Base-by-base conservation (phyloP, 1,139 yeast species). In the Lodderomyces theae region DNA sequence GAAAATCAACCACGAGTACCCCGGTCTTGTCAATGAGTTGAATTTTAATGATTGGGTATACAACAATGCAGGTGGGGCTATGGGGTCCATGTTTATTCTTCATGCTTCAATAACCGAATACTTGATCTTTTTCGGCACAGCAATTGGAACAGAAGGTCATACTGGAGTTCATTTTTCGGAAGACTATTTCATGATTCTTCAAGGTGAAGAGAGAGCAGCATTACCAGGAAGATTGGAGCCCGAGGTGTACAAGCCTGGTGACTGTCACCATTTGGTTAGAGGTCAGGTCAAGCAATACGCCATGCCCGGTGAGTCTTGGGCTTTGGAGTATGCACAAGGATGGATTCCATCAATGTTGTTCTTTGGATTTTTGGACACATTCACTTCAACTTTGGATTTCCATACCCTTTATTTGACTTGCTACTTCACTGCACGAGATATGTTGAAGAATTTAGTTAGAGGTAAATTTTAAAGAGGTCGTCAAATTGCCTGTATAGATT, bases 271-370 rank as follows among this genome's bases (percentile, higher is more conserved):
- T 58, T 70, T 90, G 58, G 60, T 54, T 23, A 83, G 79, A 59
- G 96, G 96, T 23, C 50, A 63, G 34, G 77, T 79, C 50, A 87
- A 86, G 64, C 98, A 92, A 64, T 92, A 92, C 61, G 53, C 80
- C 24, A 86, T 92, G 95, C 83, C 86, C 1, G 62, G 77, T 30
- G 92, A 83, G 25, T 73, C 87, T 0, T 90, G 81, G 66, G 97
- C 98, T 5, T 69, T 92, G 53, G 98, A 92, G 61, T 75, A 90
- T 56, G 98, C 98, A 5, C 97, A 90, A 67, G 98, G 98, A 42
- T 92, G 96, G 95, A 87, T 92, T 51, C 97, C 98, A 26, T 82
- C 94, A 39, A 92, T 92, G 98, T 74, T 92, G 49, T 96, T 97
- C 18, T 92, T 92, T 60, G 98, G 98, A 0, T 80, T 92, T 63